A percentile compares a stretch with the other conserved stretches of the same genome.
phyloP scores from a whole-genome alignment of 257 asterid species.

The Solanum piurae region DNA sequence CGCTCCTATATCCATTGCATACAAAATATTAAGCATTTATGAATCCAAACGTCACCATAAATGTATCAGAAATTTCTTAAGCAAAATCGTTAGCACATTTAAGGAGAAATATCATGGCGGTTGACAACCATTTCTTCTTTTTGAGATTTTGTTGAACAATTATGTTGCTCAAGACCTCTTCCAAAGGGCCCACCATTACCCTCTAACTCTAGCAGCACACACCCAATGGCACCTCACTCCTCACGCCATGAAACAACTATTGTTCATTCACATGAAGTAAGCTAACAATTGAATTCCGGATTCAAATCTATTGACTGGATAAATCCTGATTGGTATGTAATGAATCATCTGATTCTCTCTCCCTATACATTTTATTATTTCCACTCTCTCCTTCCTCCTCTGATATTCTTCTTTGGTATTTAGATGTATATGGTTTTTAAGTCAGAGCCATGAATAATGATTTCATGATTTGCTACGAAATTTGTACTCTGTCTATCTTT shows the following conservation, averaged over 20 bases:
- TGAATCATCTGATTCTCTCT: neutral
- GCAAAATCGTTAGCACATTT: neutral
- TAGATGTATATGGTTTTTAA: no score
- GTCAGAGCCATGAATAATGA: no score
- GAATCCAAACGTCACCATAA: neutral
- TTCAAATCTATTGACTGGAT: neutral
- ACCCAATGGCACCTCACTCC: neutral
- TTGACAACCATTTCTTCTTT: neutral
- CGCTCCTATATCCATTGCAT: conserved; percentile 38
- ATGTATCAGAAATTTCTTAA: neutral
- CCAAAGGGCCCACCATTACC: neutral
- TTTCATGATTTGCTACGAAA: no score
- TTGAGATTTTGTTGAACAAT: neutral
- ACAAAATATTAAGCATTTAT: neutral
- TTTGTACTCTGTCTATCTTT: neutral
- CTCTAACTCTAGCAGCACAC: neutral
- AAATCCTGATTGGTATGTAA: neutral
- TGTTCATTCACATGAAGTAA: neutral
- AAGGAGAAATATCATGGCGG: neutral
- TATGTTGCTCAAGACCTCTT: neutral
- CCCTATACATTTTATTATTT: no score
- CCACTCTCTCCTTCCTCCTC: no score
- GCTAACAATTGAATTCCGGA: neutral
- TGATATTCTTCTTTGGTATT: no score
- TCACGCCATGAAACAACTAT: neutral